Evolutionary conservation across 805 yeast species (phyloP), one percentile per base, ranked within the genome.

Genomic region (Phaffomyces opuntiae): DNA sequence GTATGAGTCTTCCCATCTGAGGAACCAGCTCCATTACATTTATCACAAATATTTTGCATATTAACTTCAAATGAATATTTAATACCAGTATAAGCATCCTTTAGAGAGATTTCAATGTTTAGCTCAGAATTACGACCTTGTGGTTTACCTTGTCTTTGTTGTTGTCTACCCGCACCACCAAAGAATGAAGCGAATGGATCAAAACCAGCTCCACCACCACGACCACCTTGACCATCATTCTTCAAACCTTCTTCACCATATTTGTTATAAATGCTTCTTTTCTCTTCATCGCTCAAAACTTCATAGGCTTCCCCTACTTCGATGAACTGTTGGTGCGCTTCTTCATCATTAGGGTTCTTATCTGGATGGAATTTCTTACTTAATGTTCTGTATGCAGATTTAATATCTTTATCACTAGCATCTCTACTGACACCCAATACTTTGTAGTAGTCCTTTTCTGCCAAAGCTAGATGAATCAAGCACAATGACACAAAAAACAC

Each of bases 291-390:
- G 52, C 79, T 75, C 50, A 89, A 72, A 12, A 88, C 85, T 45
- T 89, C 96, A 63, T 91, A 91, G 0, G 98, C 98, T 59, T 85
- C 95, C 14, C 96, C 96, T 27, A 93, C 77, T 64, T 89, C 95
- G 42, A 93, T 82, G 62, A 90, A 93, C 65, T 78, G 82, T 42
- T 84, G 82, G 53, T 87, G 89, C 1, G 97, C 96, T 27, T 76
- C 83, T 9, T 87, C 88, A 55, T 83, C 78, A 7, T 83, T 84
- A 6, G 84, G 82, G 61, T 91, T 93, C 68, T 91, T 91, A 65
- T 91, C 99, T 2, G 99, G 99, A 60, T 91, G 99, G 65, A 77
- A 88, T 60, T 86, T 86, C 62, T 87, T 83, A 53, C 90, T 81
- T 52, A 91, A 67, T 46, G 78, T 75, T 53, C 96, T 71, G 62